Conservation (phyloP, 2,329 filamentous ascomycete genomes). For the Chaetomiaceae sp. region DNA sequence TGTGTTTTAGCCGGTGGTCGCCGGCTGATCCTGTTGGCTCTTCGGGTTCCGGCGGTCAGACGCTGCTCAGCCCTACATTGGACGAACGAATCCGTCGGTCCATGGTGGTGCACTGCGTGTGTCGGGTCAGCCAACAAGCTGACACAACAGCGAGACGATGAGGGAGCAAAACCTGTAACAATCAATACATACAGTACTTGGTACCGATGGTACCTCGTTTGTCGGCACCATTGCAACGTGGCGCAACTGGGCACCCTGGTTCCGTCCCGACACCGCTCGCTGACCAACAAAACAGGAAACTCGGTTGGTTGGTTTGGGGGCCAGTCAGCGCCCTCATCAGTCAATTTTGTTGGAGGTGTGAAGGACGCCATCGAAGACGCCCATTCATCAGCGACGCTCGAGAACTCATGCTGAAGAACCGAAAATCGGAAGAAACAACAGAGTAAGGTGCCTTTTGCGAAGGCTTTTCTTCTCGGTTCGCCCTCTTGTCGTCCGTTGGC, state of each 20-base stretch:
- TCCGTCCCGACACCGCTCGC: background rate
- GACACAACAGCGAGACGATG: background rate
- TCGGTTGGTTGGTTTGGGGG: background rate
- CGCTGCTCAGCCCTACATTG: constrained; percentile 19
- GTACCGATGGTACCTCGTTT: no score
- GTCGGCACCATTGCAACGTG: constrained; percentile 21
- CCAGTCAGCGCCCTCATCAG: background rate
- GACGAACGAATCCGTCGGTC: background rate
- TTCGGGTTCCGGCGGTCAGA: constrained; percentile 14
- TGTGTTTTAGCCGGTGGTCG: constrained; percentile 6
- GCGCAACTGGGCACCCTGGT: constrained; percentile 13
- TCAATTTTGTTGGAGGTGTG: no score
- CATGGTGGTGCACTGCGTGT: no score
- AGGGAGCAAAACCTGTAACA: constrained; percentile 18
- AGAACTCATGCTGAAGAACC: no score
- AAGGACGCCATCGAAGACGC: no score
- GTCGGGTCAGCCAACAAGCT: constrained; percentile 1
- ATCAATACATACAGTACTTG: constrained; percentile 3
- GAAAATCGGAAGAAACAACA: no score
- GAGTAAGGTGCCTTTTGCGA: no score
- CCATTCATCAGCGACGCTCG: no score
- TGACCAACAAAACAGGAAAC: constrained; percentile 2
- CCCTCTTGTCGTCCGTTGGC: no score
- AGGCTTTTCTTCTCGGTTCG: no score
- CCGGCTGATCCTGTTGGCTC: constrained; percentile 1